A percentile compares a stretch with the other conserved stretches of the same genome.
These are phyloP conservation scores for Phytopythium helicoides DNA, from an alignment of 352 stramenopile species.

Conservation along the genomic window DNA sequence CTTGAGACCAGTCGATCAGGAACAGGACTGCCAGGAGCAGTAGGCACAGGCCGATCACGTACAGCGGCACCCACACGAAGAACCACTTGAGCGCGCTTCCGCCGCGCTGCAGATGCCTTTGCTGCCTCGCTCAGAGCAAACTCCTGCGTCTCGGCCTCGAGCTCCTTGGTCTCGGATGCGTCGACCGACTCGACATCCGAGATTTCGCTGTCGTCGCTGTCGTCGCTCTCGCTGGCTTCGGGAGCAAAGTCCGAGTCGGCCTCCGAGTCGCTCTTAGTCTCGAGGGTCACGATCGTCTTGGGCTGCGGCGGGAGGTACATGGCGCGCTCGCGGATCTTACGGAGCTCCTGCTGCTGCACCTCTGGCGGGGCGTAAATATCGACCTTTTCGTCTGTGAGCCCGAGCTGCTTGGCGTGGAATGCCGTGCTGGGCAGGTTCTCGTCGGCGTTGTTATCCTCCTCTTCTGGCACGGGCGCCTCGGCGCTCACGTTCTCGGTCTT, in stretches of 20 bases:
- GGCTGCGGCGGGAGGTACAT: constrained; percentile 39
- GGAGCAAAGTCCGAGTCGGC: constrained; percentile 60
- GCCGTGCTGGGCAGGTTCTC: constrained; percentile 60
- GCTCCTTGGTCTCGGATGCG: constrained; percentile 31
- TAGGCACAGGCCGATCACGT: constrained; percentile 32
- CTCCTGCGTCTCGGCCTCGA: constrained; percentile 41
- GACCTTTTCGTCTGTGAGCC: constrained; percentile 62
- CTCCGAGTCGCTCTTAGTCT: constrained; percentile 50
- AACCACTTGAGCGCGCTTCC: constrained; percentile 23
- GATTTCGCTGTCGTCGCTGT: constrained; percentile 30
- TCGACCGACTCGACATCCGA: constrained; percentile 44
- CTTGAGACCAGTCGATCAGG: constrained; percentile 42
- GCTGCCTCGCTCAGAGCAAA: constrained; percentile 22
- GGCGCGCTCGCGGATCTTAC: constrained; percentile 51
- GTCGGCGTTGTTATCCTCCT: constrained; percentile 10
- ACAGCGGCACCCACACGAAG: constrained; percentile 32
- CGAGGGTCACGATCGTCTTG: constrained; percentile 22
- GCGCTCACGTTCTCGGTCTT: constrained; percentile 11
- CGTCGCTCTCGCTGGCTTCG: constrained; percentile 15
- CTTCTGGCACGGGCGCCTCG: constrained; percentile 6
- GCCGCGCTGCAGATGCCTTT: constrained; percentile 17
- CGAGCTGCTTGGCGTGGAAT: constrained; percentile 81
- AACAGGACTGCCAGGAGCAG: constrained; percentile 50
- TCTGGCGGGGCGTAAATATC: constrained; percentile 75
- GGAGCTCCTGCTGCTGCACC: constrained; percentile 65